Conservation (phyloP, 2,329 filamentous ascomycete genomes). For the Verticillium nubilum region DNA sequence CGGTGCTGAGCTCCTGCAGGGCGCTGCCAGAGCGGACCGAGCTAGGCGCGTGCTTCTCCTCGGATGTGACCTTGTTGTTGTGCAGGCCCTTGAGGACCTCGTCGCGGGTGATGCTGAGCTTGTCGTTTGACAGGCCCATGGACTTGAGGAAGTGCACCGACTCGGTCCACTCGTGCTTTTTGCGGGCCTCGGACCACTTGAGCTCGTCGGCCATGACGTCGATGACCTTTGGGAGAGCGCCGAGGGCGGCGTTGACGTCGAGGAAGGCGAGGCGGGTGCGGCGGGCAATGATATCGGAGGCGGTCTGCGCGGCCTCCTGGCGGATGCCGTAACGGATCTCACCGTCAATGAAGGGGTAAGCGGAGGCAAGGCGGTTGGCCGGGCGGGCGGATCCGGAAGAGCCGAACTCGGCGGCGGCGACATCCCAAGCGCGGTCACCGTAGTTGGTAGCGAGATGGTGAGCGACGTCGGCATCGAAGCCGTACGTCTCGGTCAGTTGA, state of each 20-base stretch:
- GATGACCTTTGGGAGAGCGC: conserved; percentile 63
- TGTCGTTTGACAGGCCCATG: conserved; percentile 33
- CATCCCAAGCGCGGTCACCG: conserved; percentile 62
- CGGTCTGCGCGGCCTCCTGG: conserved; percentile 68
- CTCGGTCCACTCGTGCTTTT: conserved; percentile 51
- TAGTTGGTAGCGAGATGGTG: conserved; percentile 34
- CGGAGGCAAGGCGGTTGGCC: conserved; percentile 55
- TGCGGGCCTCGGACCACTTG: conserved; percentile 55
- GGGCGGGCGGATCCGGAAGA: conserved; percentile 27
- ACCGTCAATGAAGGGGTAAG: conserved; percentile 70
- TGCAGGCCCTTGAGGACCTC: conserved; percentile 16
- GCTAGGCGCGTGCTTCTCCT: not conserved
- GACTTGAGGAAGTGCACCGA: conserved; percentile 37
- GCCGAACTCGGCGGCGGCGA: conserved; percentile 38
- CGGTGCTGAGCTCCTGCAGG: not conserved
- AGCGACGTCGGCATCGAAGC: conserved; percentile 33
- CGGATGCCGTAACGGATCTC: conserved; percentile 68
- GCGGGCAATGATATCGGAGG: conserved; percentile 65
- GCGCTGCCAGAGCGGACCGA: not conserved
- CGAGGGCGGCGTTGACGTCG: conserved; percentile 65
- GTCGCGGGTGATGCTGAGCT: conserved; percentile 19
- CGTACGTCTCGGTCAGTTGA: conserved; percentile 26
- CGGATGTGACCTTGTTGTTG: conserved; percentile 3
- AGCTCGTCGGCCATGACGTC: conserved; percentile 69
- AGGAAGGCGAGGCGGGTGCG: conserved; percentile 70